Conservation (phyloP, 2,329 filamentous ascomycete genomes). For the Hyphodiscus sp. region DNA sequence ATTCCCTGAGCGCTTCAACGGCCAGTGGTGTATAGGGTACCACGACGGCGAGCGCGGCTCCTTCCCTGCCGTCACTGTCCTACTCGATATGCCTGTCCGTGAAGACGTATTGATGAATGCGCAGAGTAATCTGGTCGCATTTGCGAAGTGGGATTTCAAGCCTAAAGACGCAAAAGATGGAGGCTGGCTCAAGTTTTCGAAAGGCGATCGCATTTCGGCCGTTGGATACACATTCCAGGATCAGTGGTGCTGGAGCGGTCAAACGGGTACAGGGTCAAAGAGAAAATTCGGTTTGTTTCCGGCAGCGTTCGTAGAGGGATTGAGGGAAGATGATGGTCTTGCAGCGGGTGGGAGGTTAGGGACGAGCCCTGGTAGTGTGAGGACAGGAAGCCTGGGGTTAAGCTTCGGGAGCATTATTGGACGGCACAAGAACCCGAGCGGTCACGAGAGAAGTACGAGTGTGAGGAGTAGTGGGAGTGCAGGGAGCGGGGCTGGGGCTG, state of each 20-base stretch:
- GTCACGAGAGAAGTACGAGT: conserved; percentile 9
- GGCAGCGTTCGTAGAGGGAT: conserved; percentile 21
- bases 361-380: neutral
- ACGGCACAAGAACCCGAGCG: conserved; percentile 8
- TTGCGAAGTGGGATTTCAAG: conserved; percentile 29
- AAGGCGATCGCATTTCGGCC: conserved; percentile 24
- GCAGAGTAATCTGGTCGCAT: conserved; percentile 19
- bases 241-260: conserved; percentile 29
- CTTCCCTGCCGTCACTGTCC: conserved; percentile 23
- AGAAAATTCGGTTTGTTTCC: conserved; percentile 30
- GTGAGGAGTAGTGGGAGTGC: conserved; percentile 5
- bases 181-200: conserved; percentile 27
- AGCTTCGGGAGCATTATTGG: conserved; percentile 3
- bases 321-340: conserved; percentile 5
- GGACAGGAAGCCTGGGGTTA: neutral
- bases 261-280: conserved; percentile 14
- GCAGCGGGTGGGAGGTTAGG: neutral
- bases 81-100: conserved; percentile 19
- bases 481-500: neutral
- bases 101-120: conserved; percentile 25
- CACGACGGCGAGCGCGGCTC: conserved; percentile 26
- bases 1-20: conserved; percentile 24
- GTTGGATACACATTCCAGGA: conserved; percentile 26
- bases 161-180: conserved; percentile 25
- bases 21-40: conserved; percentile 27